Base-by-base conservation (phyloP, 495 filamentous ascomycete species). In the Talaromyces stipitatus region DNA sequence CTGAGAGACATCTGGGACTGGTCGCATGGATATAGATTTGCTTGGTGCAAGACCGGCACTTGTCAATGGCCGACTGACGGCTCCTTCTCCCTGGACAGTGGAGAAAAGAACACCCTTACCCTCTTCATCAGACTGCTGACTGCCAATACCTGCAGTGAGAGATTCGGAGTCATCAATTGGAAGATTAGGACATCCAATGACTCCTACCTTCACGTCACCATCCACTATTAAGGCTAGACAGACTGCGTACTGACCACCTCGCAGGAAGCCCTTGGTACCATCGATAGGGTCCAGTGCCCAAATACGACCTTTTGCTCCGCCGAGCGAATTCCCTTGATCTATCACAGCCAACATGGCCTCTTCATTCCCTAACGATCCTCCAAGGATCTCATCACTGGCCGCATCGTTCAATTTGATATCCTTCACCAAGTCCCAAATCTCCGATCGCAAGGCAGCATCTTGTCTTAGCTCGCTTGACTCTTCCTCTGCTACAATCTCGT, bases 261-360 rank as follows among this genome's bases (percentile, higher is more conserved):
- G 81, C 52, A 99, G 77, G 73, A 99, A 99, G 24, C 94, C 94
- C 71, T 95, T 94, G 55, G 94, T 99, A 46, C 94, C 94, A 70
- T 99, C 94, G 58, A 99, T 95, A 33, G 94, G 94, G 72, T 99
- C 94, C 48, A 99, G 78, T 18, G 94, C 89, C 94, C 94, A 99
- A 71, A 97, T 90, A 58, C 94, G 80, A 24, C 94, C 94, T 62
- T 80, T 81, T 47, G 77, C 61, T 18, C 94, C 94, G 58, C 95
- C 94, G 41, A 80, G 70, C 64, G 87, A 91, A 58, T 86, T 86
- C 38, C 94, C 94, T 50, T 76, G 72, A 72, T 96, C 94, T 65
- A 99, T 91, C 51, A 89, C 75, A 58, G 88, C 81, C 58, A 97
- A 70, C 94, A 99, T 92, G 29, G 78, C 80, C 50, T 91, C 82